A percentile compares a stretch with the other conserved stretches of the same genome.
These are phyloP conservation scores for Coemansia sp. DNA, from an alignment of 192 early-diverging fungal species.

Conservation along the genomic window DNA sequence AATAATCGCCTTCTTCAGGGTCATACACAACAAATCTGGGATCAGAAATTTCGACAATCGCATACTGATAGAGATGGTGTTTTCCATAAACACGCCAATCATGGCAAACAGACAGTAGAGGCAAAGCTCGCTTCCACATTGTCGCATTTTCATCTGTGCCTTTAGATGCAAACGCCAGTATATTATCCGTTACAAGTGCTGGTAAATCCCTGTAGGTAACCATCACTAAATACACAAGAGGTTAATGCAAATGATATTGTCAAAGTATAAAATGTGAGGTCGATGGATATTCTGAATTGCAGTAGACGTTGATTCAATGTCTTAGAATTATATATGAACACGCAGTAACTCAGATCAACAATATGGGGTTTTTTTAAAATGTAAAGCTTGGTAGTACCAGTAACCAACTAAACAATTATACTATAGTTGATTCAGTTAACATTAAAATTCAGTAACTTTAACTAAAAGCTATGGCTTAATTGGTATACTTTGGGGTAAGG, in stretches of 20 bases:
- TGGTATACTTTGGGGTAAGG: conserved; percentile 8
- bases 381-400: neutral
- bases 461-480: neutral
- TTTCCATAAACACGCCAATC: neutral
- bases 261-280: too few relatives aligned
- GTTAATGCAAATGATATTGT: neutral
- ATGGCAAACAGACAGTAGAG: neutral
- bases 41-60: neutral
- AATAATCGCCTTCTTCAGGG: neutral
- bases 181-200: neutral
- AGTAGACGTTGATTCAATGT: too few relatives aligned
- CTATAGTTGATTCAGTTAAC: too few relatives aligned
- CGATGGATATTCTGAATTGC: too few relatives aligned
- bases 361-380: too few relatives aligned
- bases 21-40: neutral
- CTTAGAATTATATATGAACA: too few relatives aligned
- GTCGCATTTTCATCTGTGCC: neutral
- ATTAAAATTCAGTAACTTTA: too few relatives aligned
- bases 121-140: neutral
- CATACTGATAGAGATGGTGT: neutral
- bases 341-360: too few relatives aligned
- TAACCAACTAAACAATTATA: too few relatives aligned
- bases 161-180: neutral
- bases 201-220: neutral
- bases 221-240: neutral